Percentiles rank a stretch among this genome's conserved stretches.
phyloP scores from a whole-genome alignment of 805 yeast genomes.

The Ogataea trehaloabstinens region DNA sequence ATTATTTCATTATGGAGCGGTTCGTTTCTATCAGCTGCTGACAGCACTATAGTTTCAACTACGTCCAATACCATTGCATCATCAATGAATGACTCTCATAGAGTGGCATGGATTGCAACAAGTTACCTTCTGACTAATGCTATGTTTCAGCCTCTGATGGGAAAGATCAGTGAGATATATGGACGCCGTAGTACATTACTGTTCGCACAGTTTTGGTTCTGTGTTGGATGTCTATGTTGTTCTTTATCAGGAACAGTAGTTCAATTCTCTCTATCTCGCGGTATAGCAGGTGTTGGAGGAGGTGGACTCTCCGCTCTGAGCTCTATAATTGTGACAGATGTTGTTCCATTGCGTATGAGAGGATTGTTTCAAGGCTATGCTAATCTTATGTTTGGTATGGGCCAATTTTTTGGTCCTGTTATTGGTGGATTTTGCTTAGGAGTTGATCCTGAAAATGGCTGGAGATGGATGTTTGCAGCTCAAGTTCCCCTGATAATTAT shows the following conservation, averaged over 20 bases:
- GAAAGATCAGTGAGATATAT: slow-evolving; percentile 64
- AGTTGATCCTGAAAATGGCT: slow-evolving; percentile 34
- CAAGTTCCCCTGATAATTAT: slow-evolving; percentile 39
- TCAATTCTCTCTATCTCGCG: slow-evolving; percentile 48
- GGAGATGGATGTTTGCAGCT: slow-evolving; percentile 43
- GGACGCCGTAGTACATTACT: slow-evolving; percentile 50
- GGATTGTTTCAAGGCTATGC: slow-evolving; percentile 55
- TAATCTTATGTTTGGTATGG: slow-evolving; percentile 35
- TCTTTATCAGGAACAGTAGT: slow-evolving; percentile 39
- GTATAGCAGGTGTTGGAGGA: slow-evolving; percentile 57
- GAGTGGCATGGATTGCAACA: slow-evolving; percentile 70
- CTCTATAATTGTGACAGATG: slow-evolving; percentile 53
- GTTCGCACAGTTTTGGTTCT: slow-evolving; percentile 43
- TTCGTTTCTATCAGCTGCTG: slow-evolving; percentile 53
- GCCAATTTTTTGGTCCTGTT: slow-evolving; percentile 44
- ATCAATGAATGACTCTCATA: slow-evolving; percentile 49
- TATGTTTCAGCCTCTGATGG: slow-evolving; percentile 73
- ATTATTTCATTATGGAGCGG: slow-evolving; percentile 42
- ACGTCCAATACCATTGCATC: slow-evolving; percentile 58
- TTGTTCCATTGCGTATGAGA: slow-evolving; percentile 51
- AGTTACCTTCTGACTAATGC: slow-evolving; percentile 66
- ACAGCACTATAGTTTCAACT: slow-evolving; percentile 60
- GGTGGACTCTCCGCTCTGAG: slow-evolving; percentile 54
- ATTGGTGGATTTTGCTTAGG: slow-evolving; percentile 40
- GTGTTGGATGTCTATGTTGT: slow-evolving; percentile 44